These are phyloP conservation scores for Sisymbrium irio DNA, from an alignment of 345 rosid species.

Conservation along the genomic window DNA sequence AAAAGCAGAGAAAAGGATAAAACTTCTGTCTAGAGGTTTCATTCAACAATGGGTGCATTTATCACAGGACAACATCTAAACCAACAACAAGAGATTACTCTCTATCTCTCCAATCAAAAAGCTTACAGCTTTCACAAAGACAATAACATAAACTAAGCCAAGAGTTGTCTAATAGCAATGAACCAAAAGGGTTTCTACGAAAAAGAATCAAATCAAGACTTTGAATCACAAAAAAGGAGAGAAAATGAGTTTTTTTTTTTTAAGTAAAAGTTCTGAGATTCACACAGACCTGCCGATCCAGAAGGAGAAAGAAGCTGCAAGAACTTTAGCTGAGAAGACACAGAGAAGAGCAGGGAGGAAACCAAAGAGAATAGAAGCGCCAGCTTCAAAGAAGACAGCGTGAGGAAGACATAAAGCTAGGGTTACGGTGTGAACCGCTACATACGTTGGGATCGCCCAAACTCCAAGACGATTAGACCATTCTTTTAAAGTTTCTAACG, in stretches of 20 bases:
- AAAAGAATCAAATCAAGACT: background rate
- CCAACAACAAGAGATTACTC: no score
- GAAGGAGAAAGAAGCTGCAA: constrained; percentile 92
- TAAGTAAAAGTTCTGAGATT: background rate
- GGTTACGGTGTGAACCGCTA: constrained; percentile 69
- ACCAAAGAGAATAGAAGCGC: constrained; percentile 78
- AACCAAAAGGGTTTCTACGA: background rate
- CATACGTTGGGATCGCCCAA: constrained; percentile 91
- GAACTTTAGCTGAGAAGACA: constrained; percentile 71
- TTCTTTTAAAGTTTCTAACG: constrained; percentile 41
- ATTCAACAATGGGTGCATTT: no score
- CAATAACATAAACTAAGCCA: background rate
- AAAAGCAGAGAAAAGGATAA: no score
- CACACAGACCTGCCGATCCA: constrained; percentile 85
- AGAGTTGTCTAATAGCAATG: background rate
- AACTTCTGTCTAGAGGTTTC: no score
- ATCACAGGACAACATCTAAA: no score
- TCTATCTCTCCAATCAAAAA: background rate
- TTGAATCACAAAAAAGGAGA: background rate
- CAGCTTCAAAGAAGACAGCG: constrained; percentile 92
- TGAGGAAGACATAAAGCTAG: constrained; percentile 78
- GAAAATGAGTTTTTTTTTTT: no score
- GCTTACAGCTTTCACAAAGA: background rate
- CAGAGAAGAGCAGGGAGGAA: constrained; percentile 78
- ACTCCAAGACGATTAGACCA: constrained; percentile 69